Percentiles rank a stretch among this genome's conserved stretches.
phyloP scores from a whole-genome alignment of 176 grass and related monocot species.

The Hsuehochloa calcarea region DNA sequence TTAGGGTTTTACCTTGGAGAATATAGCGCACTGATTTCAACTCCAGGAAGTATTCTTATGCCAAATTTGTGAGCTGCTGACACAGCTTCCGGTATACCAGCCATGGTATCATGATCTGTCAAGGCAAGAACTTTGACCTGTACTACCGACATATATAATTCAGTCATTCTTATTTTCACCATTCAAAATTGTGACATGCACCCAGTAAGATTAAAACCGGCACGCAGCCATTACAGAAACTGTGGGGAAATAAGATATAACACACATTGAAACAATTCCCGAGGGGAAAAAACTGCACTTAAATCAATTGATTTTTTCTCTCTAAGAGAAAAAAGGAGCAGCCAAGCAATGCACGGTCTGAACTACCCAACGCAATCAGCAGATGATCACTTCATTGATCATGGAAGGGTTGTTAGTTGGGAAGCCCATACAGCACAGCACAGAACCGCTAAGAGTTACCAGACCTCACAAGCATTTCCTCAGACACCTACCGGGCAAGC shows the following conservation, averaged over 20 bases:
- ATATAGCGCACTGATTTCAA: conserved; percentile 86
- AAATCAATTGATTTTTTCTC: not conserved
- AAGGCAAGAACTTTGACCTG: conserved; percentile 95
- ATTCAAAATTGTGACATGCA: not conserved
- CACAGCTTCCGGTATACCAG: conserved; percentile 78
- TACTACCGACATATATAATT: conserved; percentile 15
- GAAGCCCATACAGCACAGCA: not conserved
- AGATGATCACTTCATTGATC: not conserved
- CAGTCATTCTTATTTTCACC: conserved; percentile 33
- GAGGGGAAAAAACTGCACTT: not conserved
- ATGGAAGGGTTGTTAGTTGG: not conserved
- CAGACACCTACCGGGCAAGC: conserved; percentile 11
- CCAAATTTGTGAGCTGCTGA: conserved; percentile 63
- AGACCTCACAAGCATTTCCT: conserved; percentile 14
- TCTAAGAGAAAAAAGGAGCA: not conserved
- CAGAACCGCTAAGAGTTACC: not conserved
- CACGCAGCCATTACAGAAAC: not conserved
- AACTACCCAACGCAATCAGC: not conserved
- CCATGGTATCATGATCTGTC: conserved; percentile 96
- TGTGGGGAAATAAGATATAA: not conserved
- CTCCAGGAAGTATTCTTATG: conserved; percentile 91
- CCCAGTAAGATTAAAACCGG: not conserved
- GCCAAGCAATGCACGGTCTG: not conserved
- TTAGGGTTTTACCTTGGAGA: conserved; percentile 85
- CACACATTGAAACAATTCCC: not conserved